Conservation (phyloP, 345 rosid genomes). For the Erodium maritimum region DNA sequence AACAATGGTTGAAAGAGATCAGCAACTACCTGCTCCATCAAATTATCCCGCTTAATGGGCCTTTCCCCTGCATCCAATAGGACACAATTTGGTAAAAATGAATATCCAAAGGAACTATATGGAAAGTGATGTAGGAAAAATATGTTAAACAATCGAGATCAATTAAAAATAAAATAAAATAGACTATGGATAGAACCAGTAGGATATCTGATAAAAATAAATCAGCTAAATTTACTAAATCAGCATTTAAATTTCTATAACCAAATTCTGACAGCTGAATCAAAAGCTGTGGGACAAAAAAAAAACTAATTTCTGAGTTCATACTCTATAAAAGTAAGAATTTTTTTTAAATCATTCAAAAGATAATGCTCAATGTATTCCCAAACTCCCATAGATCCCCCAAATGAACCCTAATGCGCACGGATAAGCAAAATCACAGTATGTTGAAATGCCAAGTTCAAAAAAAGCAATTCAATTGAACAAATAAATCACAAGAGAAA, state of each 20-base stretch:
- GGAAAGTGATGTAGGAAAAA: neutral
- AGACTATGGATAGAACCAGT: too few relatives aligned
- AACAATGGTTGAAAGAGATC: slow-evolving; percentile 1
- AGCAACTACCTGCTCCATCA: slow-evolving; percentile 28
- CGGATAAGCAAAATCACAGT: neutral
- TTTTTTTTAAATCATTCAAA: neutral
- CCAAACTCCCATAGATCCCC: neutral
- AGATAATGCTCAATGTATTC: neutral
- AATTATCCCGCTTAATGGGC: slow-evolving; percentile 22
- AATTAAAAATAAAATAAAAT: too few relatives aligned
- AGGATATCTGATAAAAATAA: too few relatives aligned
- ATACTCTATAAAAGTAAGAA: too few relatives aligned
- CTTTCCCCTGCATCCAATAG: slow-evolving; percentile 32
- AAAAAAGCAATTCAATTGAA: too few relatives aligned
- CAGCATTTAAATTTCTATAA: too few relatives aligned
- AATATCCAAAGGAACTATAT: neutral
- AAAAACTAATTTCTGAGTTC: too few relatives aligned
- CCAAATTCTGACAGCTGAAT: too few relatives aligned
- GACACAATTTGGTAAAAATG: neutral
- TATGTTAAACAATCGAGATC: too few relatives aligned
- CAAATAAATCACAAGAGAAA: neutral
- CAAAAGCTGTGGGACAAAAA: neutral
- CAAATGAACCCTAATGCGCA: neutral
- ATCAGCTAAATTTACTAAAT: too few relatives aligned
- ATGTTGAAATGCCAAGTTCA: neutral